Base-by-base conservation (phyloP, 2,329 filamentous ascomycete species). In the Arachnomyces sp. region DNA sequence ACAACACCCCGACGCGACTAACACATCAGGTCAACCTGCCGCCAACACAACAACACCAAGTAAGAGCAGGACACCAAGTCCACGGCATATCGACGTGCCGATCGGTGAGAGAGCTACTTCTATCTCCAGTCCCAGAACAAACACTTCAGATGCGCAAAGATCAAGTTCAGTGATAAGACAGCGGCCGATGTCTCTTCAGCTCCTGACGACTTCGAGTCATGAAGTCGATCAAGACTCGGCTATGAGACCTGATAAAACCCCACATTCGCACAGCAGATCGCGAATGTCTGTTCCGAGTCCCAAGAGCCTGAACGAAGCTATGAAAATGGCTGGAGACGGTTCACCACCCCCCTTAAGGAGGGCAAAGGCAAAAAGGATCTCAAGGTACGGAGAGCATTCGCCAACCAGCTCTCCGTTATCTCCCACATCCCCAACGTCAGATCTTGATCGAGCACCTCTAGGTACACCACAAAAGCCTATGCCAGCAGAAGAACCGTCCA, bases 61-160 rank as follows among this genome's bases (percentile, higher is more conserved):
- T 3, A 65, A 66, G 44, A 68, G 61, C 43, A 53, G 60, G 31
- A 67, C 63, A 28, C 66, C 69, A 17, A 73, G 67, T 45, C 66
- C 73, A 3, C 69, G 66, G 42, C 72, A 77, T 46, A 65, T 80
- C 42, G 74, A 80, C 41, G 66, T 81, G 29, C 78, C 78, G 7
- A 77, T 82, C 49, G 78, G 78, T 16, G 78, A 79, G 56, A 69
- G 67, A 49, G 68, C 69, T 18, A 64, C 59, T 38, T 55, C 64
- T n/a, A 59, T 60, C 11, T 69, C 71, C 3, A 69, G 66, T 44
- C 60, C 61, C 43, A 73, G 69, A 65, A 54, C 56, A 39, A 56
- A 56, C 34, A 60, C 58, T 30, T 44, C 46, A 39, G 52, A 25
- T 25, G 21, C 9, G 21, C 21, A 25, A 9, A 5, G 21, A 25